Evolutionary conservation across 1,139 yeast genomes (phyloP), one percentile per base, ranked within the genome.

Genomic region (Saccharomyces uvarum): DNA sequence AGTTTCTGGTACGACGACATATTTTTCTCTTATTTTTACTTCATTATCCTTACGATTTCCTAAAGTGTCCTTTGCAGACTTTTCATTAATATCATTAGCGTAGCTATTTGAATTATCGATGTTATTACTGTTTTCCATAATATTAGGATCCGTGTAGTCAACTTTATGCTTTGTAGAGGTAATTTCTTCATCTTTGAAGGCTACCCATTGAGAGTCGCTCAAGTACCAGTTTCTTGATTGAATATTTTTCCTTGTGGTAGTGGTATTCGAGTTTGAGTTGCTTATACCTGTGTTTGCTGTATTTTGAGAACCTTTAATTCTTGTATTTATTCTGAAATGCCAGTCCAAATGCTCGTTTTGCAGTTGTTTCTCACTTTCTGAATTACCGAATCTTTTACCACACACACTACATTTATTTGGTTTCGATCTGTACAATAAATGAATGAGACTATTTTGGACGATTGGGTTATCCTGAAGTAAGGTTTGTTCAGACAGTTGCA

Each of bases 271-370:
- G 8, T 55, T 52, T 32, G 55, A 55, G 44, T 46, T 54, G 31
- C 53, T 54, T 3, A 58, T 48, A n/a, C 48, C 44, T 38, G 83
- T 81, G 3, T 64, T 61, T 48, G 69, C 64, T 8, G 75, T 71
- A 47, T 79, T 56, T 13, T 59, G 59, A 5, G 69, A 59, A 28
- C 70, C 85, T 50, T 87, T 81, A 52, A 87, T 75, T 63, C 88
- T 85, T 66, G 87, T 88, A 70, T 89, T 91, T 54, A 89, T 87
- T 65, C 98, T 81, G 75, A 90, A 90, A 74, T 93, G 99, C 98
- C 98, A 93, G 71, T 93, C 99, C 63, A 89, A 74, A 71, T 93
- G 99, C 7, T 77, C 76, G 49, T 76, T 72, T 57, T 86, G 77
- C 56, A 79, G 77, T 49, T 71, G 73, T 16, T 77, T 75, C 2